Conservation (phyloP, 139 green algal species). For the Closterium sp. region DNA sequence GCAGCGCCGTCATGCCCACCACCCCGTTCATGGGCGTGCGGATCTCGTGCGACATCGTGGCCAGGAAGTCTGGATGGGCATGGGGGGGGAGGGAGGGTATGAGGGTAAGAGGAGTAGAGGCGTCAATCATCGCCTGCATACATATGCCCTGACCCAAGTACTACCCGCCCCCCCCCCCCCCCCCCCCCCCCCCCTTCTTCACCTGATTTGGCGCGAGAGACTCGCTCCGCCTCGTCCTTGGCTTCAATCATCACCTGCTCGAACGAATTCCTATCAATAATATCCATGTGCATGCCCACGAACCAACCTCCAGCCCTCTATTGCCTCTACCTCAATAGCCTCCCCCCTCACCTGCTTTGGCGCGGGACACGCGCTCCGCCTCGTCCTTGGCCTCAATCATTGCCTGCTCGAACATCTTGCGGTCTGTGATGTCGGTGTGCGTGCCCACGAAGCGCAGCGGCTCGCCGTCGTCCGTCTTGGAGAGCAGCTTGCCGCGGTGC, state of each 20-base stretch:
- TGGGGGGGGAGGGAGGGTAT: no score
- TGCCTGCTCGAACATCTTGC: background rate
- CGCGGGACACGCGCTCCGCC: background rate
- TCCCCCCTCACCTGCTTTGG: background rate
- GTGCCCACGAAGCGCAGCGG: slow-evolving; percentile 12
- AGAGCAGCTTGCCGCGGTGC: slow-evolving; percentile 12
- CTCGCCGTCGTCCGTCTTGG: background rate
- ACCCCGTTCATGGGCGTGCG: slow-evolving; percentile 59
- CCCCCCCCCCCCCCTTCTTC: background rate
- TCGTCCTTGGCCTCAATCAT: background rate
- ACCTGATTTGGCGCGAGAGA: background rate
- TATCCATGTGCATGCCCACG: background rate
- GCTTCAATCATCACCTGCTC: background rate
- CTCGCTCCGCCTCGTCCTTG: background rate
- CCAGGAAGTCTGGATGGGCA: slow-evolving; percentile 56
- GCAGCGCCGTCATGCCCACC: slow-evolving; percentile 6
- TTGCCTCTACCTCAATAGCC: no score
- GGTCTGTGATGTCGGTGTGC: background rate
- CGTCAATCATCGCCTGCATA: no score
- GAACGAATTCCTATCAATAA: background rate
- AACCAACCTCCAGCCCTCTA: no score
- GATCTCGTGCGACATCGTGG: slow-evolving; percentile 71
- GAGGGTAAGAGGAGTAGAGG: no score
- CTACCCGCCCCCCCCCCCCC: no score
- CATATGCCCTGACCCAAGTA: no score